A percentile compares a stretch with the other conserved stretches of the same genome.
phyloP scores from a whole-genome alignment of 1,284 basidiomycete genomes.

The Ceratobasidium theobromae region DNA sequence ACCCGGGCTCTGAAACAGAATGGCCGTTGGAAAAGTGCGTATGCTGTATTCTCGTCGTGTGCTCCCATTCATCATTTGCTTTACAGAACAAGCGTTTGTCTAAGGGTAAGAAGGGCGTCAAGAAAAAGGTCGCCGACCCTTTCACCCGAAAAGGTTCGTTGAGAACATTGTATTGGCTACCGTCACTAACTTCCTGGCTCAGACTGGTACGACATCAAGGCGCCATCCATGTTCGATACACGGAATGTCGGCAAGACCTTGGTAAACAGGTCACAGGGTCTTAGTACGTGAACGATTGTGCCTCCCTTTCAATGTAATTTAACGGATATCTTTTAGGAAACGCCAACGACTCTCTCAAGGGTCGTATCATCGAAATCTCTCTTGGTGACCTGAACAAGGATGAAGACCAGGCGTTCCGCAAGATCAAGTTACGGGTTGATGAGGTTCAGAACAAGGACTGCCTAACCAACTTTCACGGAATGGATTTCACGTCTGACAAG shows the following conservation, averaged over 20 bases:
- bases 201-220: conserved; percentile 99
- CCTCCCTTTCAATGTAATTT: conserved; percentile 22
- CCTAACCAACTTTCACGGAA: conserved; percentile 99
- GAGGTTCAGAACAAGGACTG: conserved; percentile 99
- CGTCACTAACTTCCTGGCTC: conserved; percentile 10
- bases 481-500: conserved; percentile 99
- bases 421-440: conserved; percentile 98
- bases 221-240: conserved; percentile 96
- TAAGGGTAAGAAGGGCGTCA: conserved; percentile 99
- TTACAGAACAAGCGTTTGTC: conserved; percentile 95
- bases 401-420: conserved; percentile 99
- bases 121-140: conserved; percentile 99
- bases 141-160: conserved; percentile 93
- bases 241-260: conserved; percentile 98
- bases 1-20: conserved; percentile 18
- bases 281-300: conserved; percentile 66
- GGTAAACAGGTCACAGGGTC: conserved; percentile 96
- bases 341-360: conserved; percentile 97
- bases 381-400: conserved; percentile 99
- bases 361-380: conserved; percentile 95
- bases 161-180: neutral
- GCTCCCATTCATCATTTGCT: conserved; percentile 19
- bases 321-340: conserved; percentile 65
- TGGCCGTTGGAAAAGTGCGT: conserved; percentile 30
- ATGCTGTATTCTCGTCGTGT: neutral